Percentiles rank a stretch among this genome's conserved stretches.
Conservation (phyloP, 352 stramenopile species). For the Pythium sukuiense region DNA sequence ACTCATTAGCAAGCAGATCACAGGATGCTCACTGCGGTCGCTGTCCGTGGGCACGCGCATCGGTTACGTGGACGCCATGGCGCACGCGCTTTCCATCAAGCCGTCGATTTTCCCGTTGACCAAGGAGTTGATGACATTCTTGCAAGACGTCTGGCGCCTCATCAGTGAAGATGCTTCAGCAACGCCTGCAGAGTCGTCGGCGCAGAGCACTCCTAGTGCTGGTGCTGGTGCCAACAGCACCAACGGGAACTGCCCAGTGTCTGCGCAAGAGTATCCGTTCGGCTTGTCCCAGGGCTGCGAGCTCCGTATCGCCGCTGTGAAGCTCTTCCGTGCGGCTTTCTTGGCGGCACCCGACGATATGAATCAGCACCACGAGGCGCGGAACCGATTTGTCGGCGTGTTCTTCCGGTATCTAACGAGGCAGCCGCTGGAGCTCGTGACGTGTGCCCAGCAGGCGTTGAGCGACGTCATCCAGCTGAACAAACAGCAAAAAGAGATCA, state of each 20-base stretch:
- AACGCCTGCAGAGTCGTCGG: not conserved
- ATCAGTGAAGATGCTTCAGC: conserved; percentile 68
- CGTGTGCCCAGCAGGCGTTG: conserved; percentile 78
- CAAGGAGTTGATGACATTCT: conserved; percentile 83
- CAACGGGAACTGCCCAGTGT: conserved; percentile 38
- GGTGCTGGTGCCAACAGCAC: not conserved
- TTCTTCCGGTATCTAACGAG: conserved; percentile 92
- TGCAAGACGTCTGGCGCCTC: conserved; percentile 84
- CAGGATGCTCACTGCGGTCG: conserved; percentile 71
- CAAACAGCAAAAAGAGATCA: conserved; percentile 85
- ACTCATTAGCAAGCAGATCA: conserved; percentile 85
- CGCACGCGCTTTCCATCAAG: conserved; percentile 69
- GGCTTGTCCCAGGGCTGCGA: conserved; percentile 79
- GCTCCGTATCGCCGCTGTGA: conserved; percentile 85
- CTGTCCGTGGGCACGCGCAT: conserved; percentile 65
- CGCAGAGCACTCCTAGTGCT: not conserved
- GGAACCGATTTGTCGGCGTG: conserved; percentile 85
- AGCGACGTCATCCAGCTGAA: conserved; percentile 84
- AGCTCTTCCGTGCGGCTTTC: conserved; percentile 86
- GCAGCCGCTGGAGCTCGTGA: conserved; percentile 79
- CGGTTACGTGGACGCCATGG: conserved; percentile 87
- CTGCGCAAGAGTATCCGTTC: conserved; percentile 86
- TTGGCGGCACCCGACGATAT: conserved; percentile 78
- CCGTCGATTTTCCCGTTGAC: conserved; percentile 81
- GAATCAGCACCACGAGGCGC: conserved; percentile 81